phyloP scores from a whole-genome alignment of 1,139 yeast species.

The Saccharomyces hybrid region DNA sequence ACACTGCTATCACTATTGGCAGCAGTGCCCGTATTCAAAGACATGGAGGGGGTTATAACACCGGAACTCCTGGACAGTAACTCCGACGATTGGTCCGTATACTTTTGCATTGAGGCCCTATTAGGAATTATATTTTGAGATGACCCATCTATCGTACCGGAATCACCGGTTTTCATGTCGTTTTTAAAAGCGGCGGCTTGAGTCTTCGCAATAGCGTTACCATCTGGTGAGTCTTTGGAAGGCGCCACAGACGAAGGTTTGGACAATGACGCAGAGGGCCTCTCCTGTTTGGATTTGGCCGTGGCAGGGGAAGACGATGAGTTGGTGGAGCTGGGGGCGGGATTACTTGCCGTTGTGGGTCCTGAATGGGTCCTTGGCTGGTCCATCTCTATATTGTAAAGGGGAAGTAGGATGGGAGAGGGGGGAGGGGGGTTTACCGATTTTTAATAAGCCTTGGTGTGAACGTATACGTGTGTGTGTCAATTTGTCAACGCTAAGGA shows the following conservation, averaged over 20 bases:
- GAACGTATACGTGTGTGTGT: not conserved
- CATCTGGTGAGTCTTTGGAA: not conserved
- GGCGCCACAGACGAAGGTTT: not conserved
- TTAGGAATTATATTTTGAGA: not conserved
- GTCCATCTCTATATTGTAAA: slow-evolving; percentile 7
- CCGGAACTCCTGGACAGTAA: not conserved
- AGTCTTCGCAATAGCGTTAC: not conserved
- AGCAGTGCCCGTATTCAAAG: not conserved
- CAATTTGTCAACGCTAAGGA: not conserved
- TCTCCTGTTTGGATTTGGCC: not conserved
- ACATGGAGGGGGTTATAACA: not conserved
- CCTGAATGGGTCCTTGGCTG: slow-evolving; percentile 15
- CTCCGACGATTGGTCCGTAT: not conserved
- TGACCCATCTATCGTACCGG: not conserved
- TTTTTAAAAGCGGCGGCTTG: not conserved
- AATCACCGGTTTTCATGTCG: not conserved
- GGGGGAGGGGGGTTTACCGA: not conserved
- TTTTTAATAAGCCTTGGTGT: not conserved
- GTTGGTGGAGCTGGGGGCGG: slow-evolving; percentile 2
- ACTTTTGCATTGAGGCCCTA: not conserved
- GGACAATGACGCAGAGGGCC: not conserved
- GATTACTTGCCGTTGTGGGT: slow-evolving; percentile 8
- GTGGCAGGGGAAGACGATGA: slow-evolving; percentile 7
- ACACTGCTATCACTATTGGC: not conserved
- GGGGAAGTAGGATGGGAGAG: not conserved